phyloP scores from a whole-genome alignment of 192 early-diverging fungal genomes.

The Backusella macrospora region DNA sequence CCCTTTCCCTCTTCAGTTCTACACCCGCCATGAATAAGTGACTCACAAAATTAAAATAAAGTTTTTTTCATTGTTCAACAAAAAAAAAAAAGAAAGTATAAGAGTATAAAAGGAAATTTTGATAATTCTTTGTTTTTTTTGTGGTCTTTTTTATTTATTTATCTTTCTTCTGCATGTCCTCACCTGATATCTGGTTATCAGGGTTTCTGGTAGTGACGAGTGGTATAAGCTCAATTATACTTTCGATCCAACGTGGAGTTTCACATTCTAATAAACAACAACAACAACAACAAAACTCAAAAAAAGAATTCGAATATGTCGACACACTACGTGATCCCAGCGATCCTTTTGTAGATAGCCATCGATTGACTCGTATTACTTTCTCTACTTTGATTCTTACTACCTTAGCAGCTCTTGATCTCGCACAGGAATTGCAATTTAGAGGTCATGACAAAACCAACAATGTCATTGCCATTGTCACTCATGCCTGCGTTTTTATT shows the following conservation, averaged over 20 bases:
- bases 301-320: background rate
- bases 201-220: background rate
- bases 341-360: background rate
- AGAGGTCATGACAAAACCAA: background rate
- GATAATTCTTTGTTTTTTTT: background rate
- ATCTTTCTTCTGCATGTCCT: background rate
- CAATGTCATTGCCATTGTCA: background rate
- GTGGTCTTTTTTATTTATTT: background rate
- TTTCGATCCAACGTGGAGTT: background rate
- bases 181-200: slow-evolving; percentile 6
- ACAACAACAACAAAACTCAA: too few species aligned
- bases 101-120: background rate
- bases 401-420: background rate
- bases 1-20: too few species aligned
- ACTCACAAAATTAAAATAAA: too few species aligned
- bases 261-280: background rate
- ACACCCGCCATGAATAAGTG: too few species aligned
- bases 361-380: slow-evolving; percentile 15
- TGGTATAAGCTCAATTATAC: background rate
- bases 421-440: background rate
- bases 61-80: too few species aligned
- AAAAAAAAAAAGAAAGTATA: too few species aligned
- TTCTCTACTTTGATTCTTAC: background rate
- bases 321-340: background rate
- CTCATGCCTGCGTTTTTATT: background rate